phyloP scores from a whole-genome alignment of 2,329 filamentous ascomycete species.

The Cyphellophora europaea region DNA sequence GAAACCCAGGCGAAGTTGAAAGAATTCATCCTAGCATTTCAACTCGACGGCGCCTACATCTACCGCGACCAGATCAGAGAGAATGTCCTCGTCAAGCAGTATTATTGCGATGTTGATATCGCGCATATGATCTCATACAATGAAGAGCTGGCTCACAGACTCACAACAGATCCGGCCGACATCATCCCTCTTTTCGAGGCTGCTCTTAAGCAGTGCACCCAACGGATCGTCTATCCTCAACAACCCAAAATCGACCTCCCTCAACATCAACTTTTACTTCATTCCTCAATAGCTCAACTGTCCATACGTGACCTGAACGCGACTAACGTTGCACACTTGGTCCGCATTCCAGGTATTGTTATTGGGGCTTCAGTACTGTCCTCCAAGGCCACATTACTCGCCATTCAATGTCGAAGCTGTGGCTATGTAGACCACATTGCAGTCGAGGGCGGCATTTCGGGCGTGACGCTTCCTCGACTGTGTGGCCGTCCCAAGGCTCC shows the following conservation, averaged over 20 bases:
- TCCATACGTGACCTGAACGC: constrained; percentile 93
- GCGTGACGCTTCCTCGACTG: constrained; percentile 70
- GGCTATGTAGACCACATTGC: constrained; percentile 60
- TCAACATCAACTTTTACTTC: constrained; percentile 87
- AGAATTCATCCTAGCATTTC: constrained; percentile 87
- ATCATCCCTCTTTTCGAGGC: constrained; percentile 89
- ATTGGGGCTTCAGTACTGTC: constrained; percentile 95
- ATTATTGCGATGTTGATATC: constrained; percentile 93
- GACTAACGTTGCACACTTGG: constrained; percentile 84
- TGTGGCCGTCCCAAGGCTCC: constrained; percentile 54
- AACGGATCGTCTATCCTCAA: constrained; percentile 82
- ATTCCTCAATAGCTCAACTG: constrained; percentile 81
- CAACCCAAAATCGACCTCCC: constrained; percentile 61
- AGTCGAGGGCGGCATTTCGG: constrained; percentile 77
- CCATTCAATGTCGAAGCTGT: constrained; percentile 84
- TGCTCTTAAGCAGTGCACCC: constrained; percentile 82
- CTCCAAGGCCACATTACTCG: constrained; percentile 81
- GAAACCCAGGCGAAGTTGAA: constrained; percentile 72
- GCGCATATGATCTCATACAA: constrained; percentile 93
- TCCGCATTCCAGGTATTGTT: constrained; percentile 92
- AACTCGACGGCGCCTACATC: constrained; percentile 87
- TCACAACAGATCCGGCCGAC: constrained; percentile 83
- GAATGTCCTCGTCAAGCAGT: constrained; percentile 88
- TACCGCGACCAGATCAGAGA: constrained; percentile 97
- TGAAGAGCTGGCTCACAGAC: constrained; percentile 82